phyloP scores from a whole-genome alignment of 768 basidiomycete species.

The Polyporus arcularius region DNA sequence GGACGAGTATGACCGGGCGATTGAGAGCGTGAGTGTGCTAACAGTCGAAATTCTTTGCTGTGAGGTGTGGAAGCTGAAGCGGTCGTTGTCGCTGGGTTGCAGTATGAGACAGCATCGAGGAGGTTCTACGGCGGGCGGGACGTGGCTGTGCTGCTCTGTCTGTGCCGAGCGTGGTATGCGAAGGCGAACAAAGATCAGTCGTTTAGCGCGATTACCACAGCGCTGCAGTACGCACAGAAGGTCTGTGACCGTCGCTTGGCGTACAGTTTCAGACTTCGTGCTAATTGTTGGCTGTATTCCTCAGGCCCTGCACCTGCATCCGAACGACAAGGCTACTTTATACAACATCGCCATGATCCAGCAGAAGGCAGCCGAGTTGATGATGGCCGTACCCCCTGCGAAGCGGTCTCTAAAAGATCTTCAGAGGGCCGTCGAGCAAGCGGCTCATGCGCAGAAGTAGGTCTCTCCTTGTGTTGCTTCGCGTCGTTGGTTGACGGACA shows the following conservation, averaged over 20 bases:
- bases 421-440: constrained; percentile 74
- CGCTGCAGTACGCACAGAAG: constrained; percentile 79
- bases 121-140: constrained; percentile 77
- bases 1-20: constrained; percentile 94
- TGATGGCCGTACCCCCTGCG: constrained; percentile 69
- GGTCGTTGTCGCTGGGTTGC: neutral
- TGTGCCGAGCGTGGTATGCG: constrained; percentile 92
- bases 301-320: constrained; percentile 83
- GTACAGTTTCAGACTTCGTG: no score
- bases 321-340: constrained; percentile 84
- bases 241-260: constrained; percentile 39
- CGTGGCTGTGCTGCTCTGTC: constrained; percentile 74
- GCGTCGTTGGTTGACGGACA: neutral
- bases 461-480: constrained; percentile 18
- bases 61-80: constrained; percentile 1
- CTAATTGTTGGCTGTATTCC: neutral
- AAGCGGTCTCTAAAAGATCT: constrained; percentile 85
- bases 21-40: constrained; percentile 76
- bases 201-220: constrained; percentile 78
- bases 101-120: constrained; percentile 93
- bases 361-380: constrained; percentile 92
- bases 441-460: constrained; percentile 84
- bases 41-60: neutral
- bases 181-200: constrained; percentile 91
- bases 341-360: constrained; percentile 99